These are phyloP conservation scores for Cutaneotrichosporon sp. DNA, from an alignment of 1,284 basidiomycete species.

Conservation along the genomic window DNA sequence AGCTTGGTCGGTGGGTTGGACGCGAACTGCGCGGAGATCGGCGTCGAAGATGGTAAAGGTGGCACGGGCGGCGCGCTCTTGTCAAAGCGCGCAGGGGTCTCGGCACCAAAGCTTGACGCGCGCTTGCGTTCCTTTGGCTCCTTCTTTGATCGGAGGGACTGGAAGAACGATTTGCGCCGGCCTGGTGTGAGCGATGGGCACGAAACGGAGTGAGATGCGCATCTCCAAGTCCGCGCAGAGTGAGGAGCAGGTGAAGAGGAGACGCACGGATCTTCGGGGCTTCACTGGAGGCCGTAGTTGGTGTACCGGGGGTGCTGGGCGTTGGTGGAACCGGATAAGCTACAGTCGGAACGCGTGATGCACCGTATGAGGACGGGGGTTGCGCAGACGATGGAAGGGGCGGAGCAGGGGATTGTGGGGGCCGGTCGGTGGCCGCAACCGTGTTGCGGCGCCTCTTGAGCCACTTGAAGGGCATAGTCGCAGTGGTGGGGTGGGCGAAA, in stretches of 20 bases:
- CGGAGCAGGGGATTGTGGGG: background rate
- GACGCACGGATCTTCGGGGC: constrained; percentile 3
- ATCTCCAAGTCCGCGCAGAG: background rate
- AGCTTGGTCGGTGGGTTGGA: background rate
- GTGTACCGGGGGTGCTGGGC: background rate
- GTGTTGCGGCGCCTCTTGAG: constrained; percentile 5
- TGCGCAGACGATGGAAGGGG: background rate
- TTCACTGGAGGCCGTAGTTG: background rate
- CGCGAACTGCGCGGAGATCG: background rate
- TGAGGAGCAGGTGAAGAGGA: background rate
- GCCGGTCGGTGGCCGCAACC: background rate
- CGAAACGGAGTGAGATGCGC: no score
- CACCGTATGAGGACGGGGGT: background rate
- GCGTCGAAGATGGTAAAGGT: background rate
- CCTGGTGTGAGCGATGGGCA: background rate
- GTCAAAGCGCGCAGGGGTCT: background rate
- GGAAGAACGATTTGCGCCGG: constrained; percentile 9
- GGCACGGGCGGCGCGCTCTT: constrained; percentile 1
- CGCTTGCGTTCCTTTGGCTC: background rate
- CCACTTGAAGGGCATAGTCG: constrained; percentile 8
- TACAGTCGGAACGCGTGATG: background rate
- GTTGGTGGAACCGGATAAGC: background rate
- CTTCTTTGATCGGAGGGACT: background rate
- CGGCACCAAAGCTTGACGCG: background rate
- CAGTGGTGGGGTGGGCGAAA: background rate